Base-by-base conservation (phyloP, 768 basidiomycete genomes). In the Lactifluus pinguis region DNA sequence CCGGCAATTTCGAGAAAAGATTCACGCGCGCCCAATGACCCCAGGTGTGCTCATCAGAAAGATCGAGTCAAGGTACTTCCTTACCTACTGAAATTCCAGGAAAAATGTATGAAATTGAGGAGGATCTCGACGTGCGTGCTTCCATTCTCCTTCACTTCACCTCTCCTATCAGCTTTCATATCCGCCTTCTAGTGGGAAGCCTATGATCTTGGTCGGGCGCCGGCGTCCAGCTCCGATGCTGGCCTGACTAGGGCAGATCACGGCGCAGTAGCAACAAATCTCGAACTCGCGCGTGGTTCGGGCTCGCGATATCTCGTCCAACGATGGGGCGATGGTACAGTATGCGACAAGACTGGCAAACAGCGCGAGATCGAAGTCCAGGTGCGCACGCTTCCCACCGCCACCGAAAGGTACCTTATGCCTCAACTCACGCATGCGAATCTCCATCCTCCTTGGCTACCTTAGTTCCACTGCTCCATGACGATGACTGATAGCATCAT, bases 321-420 rank as follows among this genome's bases (percentile, higher is more conserved):
- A 69, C 81, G 86, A 65, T 93, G 92, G 92, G 81, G 83, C 53
- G 90, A 92, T 68, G 97, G 97, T 19, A 95, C 92, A 6, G 72
- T 83, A 53, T 99, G 97, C 73, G 95, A 98, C 75, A 94, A 91
- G 78, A 95, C 92, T 3, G 87, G 88, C 14, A 82, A 81, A 73
- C 80, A 80, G 57, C 86, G 97, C 62, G 91, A 92, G 76, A 87
- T 95, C 47, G 95, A 99, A 79, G 86, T 99, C 36, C 97, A 99
- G 84, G 93, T 89, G 65, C 66, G 81, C 72, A 39, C 59, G 65
- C 53, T 53, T 63, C 60, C 57, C 10, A 4, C 39, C 4, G 29
- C 25, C 15, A 19, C 11, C 7, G 21, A 32, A 25, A 19, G 29
- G 45, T 30, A n/a, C n/a, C n/a, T n/a, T n/a, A 38, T 61, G 10